phyloP scores from a whole-genome alignment of 352 stramenopile genomes.

The Pythium phragmitis region DNA sequence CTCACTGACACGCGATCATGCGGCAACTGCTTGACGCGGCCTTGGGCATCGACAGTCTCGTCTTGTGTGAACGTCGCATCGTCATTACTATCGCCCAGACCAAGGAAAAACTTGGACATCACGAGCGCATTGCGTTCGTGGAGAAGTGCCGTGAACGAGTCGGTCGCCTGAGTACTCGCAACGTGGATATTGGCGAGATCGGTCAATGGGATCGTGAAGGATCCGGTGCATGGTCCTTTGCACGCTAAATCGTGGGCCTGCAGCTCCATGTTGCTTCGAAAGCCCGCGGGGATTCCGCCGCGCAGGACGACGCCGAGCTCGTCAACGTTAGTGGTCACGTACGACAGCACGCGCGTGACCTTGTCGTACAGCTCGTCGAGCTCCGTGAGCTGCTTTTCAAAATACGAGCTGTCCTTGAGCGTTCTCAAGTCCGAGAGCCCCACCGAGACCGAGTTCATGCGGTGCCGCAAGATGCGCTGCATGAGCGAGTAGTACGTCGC shows the following conservation, averaged over 20 bases:
- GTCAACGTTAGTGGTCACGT: constrained; percentile 62
- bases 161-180: neutral
- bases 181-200: constrained; percentile 30
- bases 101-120: constrained; percentile 51
- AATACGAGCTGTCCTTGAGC: constrained; percentile 55
- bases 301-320: constrained; percentile 60
- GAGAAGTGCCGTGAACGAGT: constrained; percentile 34
- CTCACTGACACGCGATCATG: constrained; percentile 54
- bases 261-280: constrained; percentile 50
- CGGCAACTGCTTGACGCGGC: constrained; percentile 19
- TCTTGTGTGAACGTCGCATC: constrained; percentile 9
- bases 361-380: constrained; percentile 62
- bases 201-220: constrained; percentile 57
- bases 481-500: constrained; percentile 56
- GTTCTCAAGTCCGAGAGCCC: constrained; percentile 52
- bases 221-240: constrained; percentile 64
- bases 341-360: constrained; percentile 47
- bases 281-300: constrained; percentile 49
- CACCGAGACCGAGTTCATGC: constrained; percentile 63
- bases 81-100: constrained; percentile 10
- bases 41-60: neutral
- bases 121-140: constrained; percentile 63
- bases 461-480: constrained; percentile 65
- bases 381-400: constrained; percentile 48
- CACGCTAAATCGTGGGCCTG: constrained; percentile 57